Evolutionary conservation across 1,284 basidiomycete species (phyloP).

Genomic region (Earliella scabrosa): DNA sequence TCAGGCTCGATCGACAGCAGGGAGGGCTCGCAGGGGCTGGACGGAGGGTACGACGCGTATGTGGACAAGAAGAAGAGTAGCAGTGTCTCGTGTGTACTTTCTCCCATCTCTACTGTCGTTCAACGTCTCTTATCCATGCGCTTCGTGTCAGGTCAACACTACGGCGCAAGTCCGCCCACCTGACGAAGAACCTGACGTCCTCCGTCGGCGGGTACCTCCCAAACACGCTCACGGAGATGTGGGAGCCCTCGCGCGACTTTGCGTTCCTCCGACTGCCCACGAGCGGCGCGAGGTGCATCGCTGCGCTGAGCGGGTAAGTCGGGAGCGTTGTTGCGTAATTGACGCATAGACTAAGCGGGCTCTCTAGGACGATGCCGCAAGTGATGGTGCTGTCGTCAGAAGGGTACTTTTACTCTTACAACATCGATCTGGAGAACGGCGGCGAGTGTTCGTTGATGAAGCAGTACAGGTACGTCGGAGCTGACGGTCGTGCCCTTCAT

Average conservation of each 20-base stretch:
- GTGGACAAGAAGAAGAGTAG: conserved; percentile 70
- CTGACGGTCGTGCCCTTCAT: too few species aligned
- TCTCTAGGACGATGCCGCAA: conserved; percentile 84
- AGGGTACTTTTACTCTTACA: conserved; percentile 95
- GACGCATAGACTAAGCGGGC: neutral
- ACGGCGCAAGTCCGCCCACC: conserved; percentile 74
- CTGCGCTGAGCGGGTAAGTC: conserved; percentile 84
- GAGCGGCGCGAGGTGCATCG: conserved; percentile 80
- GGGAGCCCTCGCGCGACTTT: conserved; percentile 97
- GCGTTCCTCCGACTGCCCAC: conserved; percentile 90
- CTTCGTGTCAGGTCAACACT: conserved; percentile 57
- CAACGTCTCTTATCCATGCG: neutral
- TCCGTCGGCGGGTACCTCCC: conserved; percentile 92
- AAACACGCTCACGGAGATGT: conserved; percentile 91
- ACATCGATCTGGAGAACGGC: conserved; percentile 94
- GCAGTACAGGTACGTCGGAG: conserved; percentile 83
- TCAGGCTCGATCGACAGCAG: conserved; percentile 68
- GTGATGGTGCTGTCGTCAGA: conserved; percentile 98
- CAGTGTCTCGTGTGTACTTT: conserved; percentile 44
- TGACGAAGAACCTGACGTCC: conserved; percentile 82
- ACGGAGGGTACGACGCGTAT: conserved; percentile 79
- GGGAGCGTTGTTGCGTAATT: neutral
- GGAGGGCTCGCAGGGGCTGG: conserved; percentile 58
- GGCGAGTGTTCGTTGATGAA: conserved; percentile 96
- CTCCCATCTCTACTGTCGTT: neutral